A percentile compares a stretch with the other conserved stretches of the same genome.
Evolutionary conservation across 495 filamentous ascomycete genomes (phyloP).

Genomic region (Daldinia bambusicola): DNA sequence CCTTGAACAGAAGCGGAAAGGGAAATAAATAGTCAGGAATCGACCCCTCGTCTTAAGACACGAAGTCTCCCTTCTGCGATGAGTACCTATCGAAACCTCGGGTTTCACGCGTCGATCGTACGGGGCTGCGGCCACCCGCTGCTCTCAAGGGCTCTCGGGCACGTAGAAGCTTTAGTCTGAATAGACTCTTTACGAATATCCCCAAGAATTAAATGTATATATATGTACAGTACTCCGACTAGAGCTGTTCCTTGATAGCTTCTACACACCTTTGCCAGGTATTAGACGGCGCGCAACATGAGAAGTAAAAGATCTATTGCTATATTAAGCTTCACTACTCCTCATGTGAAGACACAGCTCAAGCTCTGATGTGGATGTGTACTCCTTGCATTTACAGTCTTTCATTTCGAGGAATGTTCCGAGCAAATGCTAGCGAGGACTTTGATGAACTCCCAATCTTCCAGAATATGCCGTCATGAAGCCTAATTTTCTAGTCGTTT

Average conservation of each 20-base stretch:
- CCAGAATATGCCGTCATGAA: neutral
- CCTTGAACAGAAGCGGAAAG: constrained; percentile 81
- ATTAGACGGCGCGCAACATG: constrained; percentile 13
- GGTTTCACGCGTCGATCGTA: neutral
- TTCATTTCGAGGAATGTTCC: neutral
- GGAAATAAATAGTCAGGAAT: constrained; percentile 48
- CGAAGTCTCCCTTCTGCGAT: constrained; percentile 21
- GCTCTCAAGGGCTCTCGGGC: neutral
- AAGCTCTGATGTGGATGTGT: neutral
- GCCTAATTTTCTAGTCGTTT: neutral
- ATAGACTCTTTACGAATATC: constrained; percentile 4
- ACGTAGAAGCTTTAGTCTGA: neutral
- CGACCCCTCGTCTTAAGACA: constrained; percentile 7
- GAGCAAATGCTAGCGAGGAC: constrained; percentile 6
- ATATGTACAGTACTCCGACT: constrained; percentile 35
- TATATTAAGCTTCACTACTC: neutral
- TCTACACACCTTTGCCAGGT: constrained; percentile 6
- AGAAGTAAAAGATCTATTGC: constrained; percentile 13
- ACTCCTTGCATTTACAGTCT: constrained; percentile 5
- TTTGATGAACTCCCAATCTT: neutral
- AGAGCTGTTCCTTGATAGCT: neutral
- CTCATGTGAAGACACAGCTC: neutral
- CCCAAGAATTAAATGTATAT: constrained; percentile 26
- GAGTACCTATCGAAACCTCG: neutral
- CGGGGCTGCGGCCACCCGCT: neutral